A percentile compares a stretch with the other conserved stretches of the same genome.
Evolutionary conservation across 352 stramenopile genomes (phyloP).

Genomic region (Globisporangium acanthophoron): DNA sequence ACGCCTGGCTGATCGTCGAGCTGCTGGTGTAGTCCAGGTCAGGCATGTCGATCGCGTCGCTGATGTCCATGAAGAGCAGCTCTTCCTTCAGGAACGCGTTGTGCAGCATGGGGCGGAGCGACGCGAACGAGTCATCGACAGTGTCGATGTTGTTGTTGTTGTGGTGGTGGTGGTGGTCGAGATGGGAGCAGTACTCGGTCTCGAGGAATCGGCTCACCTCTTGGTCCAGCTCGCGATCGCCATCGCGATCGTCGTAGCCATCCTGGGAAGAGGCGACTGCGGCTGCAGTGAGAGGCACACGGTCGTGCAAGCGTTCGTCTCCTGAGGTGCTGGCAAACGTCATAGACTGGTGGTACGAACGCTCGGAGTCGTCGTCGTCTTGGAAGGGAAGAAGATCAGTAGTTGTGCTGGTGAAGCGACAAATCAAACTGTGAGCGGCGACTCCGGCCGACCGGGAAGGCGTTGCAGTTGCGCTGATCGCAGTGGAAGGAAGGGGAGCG

Average conservation of each 20-base stretch:
- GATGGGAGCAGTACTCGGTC: slow-evolving; percentile 2
- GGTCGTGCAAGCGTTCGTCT: slow-evolving; percentile 5
- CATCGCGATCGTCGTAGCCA: not conserved
- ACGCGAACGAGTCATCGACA: not conserved
- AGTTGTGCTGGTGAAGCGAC: not conserved
- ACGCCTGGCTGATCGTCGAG: slow-evolving; percentile 1
- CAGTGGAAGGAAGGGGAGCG: not conserved
- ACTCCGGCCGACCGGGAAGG: not conserved
- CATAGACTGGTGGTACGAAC: slow-evolving; percentile 5
- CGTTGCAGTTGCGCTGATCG: not conserved
- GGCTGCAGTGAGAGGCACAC: slow-evolving; percentile 3
- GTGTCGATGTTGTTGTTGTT: not conserved
- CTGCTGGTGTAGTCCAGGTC: slow-evolving; percentile 9
- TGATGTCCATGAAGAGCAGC: slow-evolving; percentile 7
- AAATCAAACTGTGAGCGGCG: slow-evolving; percentile 2
- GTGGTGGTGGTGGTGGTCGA: not conserved
- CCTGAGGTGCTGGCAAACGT: slow-evolving; percentile 10
- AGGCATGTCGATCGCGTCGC: slow-evolving; percentile 8
- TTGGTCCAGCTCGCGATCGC: slow-evolving; percentile 7
- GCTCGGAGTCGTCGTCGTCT: not conserved
- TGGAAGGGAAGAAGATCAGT: not conserved
- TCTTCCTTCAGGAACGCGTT: slow-evolving; percentile 5
- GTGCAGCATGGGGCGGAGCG: not conserved
- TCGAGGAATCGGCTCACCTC: slow-evolving; percentile 10
- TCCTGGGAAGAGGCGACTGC: not conserved